Conservation (phyloP, 441 rosid genomes). For the Monsonia emarginata region DNA sequence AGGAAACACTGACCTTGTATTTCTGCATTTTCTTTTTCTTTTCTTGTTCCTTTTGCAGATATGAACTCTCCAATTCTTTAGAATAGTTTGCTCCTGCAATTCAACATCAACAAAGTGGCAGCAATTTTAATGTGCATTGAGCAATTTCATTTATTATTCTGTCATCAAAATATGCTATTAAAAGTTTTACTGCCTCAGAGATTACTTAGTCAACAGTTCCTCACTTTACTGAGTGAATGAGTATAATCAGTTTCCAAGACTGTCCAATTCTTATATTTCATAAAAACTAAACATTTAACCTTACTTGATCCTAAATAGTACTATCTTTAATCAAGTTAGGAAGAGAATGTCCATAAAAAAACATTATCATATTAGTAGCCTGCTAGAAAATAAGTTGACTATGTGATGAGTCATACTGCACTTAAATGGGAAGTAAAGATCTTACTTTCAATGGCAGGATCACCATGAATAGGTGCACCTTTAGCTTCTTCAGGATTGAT, state of each 20-base stretch:
- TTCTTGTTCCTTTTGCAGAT: constrained; percentile 49
- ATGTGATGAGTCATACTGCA: constrained; percentile 6
- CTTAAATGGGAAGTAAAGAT: constrained; percentile 7
- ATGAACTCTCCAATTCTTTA: constrained; percentile 42
- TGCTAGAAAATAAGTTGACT: constrained; percentile 8
- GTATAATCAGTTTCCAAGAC: neutral
- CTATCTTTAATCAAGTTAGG: constrained; percentile 2
- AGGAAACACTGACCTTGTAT: constrained; percentile 49
- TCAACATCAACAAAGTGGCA: neutral
- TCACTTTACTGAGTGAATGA: neutral
- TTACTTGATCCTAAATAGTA: too few relatives aligned
- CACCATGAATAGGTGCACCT: constrained; percentile 20
- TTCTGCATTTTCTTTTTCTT: constrained; percentile 44
- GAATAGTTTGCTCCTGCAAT: constrained; percentile 33
- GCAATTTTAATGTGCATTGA: neutral
- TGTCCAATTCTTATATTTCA: neutral
- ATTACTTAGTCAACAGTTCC: neutral
- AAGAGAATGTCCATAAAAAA: neutral
- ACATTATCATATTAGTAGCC: neutral
- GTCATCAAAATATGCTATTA: neutral
- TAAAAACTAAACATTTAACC: too few relatives aligned
- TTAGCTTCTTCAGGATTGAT: constrained; percentile 27
- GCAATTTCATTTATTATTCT: neutral
- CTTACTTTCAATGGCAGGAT: constrained; percentile 42
- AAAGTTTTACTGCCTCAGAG: neutral